A percentile compares a stretch with the other conserved stretches of the same genome.
These are phyloP conservation scores for Entamoeba nuttalli DNA, from an alignment of 208 protist species.

Conservation along the genomic window DNA sequence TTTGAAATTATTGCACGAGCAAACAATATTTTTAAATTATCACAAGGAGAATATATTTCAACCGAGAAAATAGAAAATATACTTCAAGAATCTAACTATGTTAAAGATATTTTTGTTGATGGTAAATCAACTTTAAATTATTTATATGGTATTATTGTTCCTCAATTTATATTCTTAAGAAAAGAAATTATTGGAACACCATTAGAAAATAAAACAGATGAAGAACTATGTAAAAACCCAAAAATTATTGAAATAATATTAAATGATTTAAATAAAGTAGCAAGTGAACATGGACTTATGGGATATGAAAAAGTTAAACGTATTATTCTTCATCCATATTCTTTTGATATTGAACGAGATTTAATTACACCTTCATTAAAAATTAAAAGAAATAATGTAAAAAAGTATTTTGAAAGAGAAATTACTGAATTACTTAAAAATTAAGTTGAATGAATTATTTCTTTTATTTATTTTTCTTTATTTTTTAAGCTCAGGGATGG, in stretches of 20 bases:
- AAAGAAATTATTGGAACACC: not conserved
- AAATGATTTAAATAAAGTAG: not conserved
- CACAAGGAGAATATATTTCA: slow-evolving; percentile 14
- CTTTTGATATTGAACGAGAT: not conserved
- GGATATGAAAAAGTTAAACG: not conserved
- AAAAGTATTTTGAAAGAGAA: slow-evolving; percentile 1
- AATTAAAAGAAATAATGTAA: not conserved
- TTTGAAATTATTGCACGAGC: slow-evolving; percentile 7
- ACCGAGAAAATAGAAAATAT: slow-evolving; percentile 3
- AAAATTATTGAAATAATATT: not conserved
- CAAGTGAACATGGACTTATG: not conserved
- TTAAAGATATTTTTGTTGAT: not conserved
- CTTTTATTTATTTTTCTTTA: too few relatives aligned
- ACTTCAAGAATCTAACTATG: not conserved
- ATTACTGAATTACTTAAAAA: not conserved
- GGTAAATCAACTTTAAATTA: not conserved
- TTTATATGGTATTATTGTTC: not conserved
- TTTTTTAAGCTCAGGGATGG: too few relatives aligned
- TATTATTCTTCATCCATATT: not conserved
- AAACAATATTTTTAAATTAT: slow-evolving; percentile 9
- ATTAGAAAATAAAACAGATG: not conserved
- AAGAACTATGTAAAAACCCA: not conserved
- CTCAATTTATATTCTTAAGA: not conserved
- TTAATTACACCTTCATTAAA: slow-evolving; percentile 20
- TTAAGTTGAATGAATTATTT: not conserved